Evolutionary conservation across 2,329 filamentous ascomycete species (phyloP), one percentile per base, ranked within the genome.

Genomic region (Nigrograna mackinnonii): DNA sequence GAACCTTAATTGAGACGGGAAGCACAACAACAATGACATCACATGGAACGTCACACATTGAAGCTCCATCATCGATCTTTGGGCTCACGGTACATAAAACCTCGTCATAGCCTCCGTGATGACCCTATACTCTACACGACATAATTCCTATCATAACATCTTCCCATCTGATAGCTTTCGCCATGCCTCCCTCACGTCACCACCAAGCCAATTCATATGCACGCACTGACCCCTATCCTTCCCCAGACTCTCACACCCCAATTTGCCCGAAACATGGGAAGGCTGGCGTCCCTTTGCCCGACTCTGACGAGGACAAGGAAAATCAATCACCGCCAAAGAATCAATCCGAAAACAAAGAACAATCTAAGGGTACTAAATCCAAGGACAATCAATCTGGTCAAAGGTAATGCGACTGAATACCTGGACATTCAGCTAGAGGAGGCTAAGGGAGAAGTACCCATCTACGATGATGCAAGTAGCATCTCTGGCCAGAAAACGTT

Each of bases 341-440:
- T 39, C 24, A 7, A 6, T 30, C 31, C 39, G 19, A 35, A 28
- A 18, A 12, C 37, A 6, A 39, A 30, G 4, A 19, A 28, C 6
- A 2, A 5, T 13, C 16, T 9, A 4, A 32, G n/a, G n/a, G n/a
- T n/a, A n/a, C n/a, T n/a, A n/a, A n/a, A n/a, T n/a, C n/a, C n/a
- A n/a, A n/a, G n/a, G n/a, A 22, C 11, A 22, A 32, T 2, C 7
- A 12, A 17, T 17, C 18, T 14, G 19, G 13, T n/a, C 36, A 35
- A 6, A 30, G 18, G 13, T 11, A 14, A 16, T 14, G n/a, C 17
- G 22, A 39, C 14, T 26, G 43, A 37, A 32, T 53, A 53, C 30
- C 44, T 45, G 17, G 51, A 51, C 37, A 50, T 57, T 19, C 30
- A n/a, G 14, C 43, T 53, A 6, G 41, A 49, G 21, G 52, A 57